Percentiles rank a stretch among this genome's conserved stretches.
phyloP scores from a whole-genome alignment of 164 flowering plant genomes.

The Magnolia sinica region DNA sequence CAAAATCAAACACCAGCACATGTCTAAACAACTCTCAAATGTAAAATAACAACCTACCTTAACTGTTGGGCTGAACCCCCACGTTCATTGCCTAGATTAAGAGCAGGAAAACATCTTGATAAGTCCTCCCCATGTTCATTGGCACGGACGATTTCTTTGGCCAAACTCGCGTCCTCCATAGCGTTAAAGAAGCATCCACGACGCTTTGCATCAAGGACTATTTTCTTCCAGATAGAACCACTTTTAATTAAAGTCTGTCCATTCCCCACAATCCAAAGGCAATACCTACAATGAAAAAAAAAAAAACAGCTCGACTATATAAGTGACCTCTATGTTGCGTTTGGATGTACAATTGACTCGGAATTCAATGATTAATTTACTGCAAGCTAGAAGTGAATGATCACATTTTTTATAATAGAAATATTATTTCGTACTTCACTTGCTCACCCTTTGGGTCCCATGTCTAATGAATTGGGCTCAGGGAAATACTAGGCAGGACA shows the following conservation, averaged over 20 bases:
- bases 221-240: constrained; percentile 17
- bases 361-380: not conserved
- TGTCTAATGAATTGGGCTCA: too few relatives aligned
- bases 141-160: constrained; percentile 28
- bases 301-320: not conserved
- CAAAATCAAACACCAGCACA: too few relatives aligned
- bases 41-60: not conserved
- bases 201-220: constrained; percentile 24
- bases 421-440: not conserved
- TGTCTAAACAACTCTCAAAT: not conserved
- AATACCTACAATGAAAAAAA: constrained; percentile 42
- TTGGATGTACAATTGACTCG: not conserved
- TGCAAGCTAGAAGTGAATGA: not conserved
- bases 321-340: not conserved
- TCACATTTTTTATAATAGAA: not conserved
- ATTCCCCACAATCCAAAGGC: constrained; percentile 35
- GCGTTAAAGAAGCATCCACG: constrained; percentile 23
- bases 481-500: not conserved
- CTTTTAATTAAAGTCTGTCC: constrained; percentile 17
- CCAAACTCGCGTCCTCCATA: constrained; percentile 18
- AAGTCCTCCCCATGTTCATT: not conserved
- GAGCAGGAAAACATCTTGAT: not conserved
- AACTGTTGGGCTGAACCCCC: not conserved
- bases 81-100: not conserved
- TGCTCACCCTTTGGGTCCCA: not conserved